Base-by-base conservation (phyloP, 495 filamentous ascomycete species). In the Friedmanniomyces simplex region DNA sequence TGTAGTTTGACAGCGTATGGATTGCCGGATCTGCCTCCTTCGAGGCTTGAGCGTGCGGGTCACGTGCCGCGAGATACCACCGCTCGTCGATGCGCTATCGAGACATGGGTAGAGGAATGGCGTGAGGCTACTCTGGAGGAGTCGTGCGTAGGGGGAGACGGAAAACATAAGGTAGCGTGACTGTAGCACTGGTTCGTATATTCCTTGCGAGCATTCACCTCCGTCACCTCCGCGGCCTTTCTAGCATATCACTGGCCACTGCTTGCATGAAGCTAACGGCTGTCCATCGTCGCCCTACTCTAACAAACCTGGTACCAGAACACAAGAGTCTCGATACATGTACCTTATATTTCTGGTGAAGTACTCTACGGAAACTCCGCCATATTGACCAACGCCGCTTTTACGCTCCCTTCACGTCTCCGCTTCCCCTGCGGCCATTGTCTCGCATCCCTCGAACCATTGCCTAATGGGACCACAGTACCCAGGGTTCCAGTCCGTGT, bases 91-190 rank as follows among this genome's bases (percentile, higher is more conserved):
- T 63, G 63, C 41, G 57, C 41, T 57, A 60, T 64, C 49, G 68
- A 67, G 43, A 67, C 67, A 77, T 4, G 84, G 83, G 64, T 85
- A 87, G 18, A 86, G 76, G 65, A 86, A 88, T 8, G 82, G 83
- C 1, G 84, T 76, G 55, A 83, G 68, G 45, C 78, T 73, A 20
- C 73, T 59, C 16, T 37, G 42, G 20, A 59, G 55, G 48, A 58
- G 59, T 16, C 49, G 45, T 12, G 47, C 41, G 21, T 25, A 16
- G 18, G 43, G 14, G 28, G 28, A 21, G 20, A 18, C 25, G 45
- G 51, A 55, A 2, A 4, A 16, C 50, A 54, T 41, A 22, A 46
- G 42, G 34, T 16, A 16, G 34, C 16, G 16, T 37, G 34, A 8
- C 8, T 37, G 34, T n/a, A n/a, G 34, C 34, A 37, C 16, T 37